These are phyloP conservation scores for Vigna trinervia DNA, from an alignment of 306 rosid species.

Conservation along the genomic window DNA sequence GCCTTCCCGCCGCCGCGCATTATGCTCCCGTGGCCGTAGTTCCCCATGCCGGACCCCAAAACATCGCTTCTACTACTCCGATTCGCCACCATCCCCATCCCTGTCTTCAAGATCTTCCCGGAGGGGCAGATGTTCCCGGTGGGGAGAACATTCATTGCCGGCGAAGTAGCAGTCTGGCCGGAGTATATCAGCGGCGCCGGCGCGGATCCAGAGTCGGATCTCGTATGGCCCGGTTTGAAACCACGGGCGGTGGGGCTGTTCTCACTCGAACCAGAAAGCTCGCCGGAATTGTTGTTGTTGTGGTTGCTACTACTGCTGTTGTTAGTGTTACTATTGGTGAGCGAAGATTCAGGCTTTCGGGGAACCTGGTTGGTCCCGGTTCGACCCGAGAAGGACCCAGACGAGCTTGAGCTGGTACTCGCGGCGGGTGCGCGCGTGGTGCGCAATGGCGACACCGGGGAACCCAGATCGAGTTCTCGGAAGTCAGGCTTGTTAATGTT, in stretches of 20 bases:
- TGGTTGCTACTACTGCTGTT: slow-evolving; percentile 25
- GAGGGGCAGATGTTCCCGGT: slow-evolving; percentile 95
- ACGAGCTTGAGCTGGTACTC: slow-evolving; percentile 88
- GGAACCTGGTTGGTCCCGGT: slow-evolving; percentile 51
- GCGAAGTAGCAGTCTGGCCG: slow-evolving; percentile 73
- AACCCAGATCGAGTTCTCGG: slow-evolving; percentile 92
- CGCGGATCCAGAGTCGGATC: slow-evolving; percentile 72
- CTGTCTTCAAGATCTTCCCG: slow-evolving; percentile 71
- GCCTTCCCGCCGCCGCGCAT: slow-evolving; percentile 73
- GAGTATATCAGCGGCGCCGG: slow-evolving; percentile 57
- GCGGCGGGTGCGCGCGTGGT: slow-evolving; percentile 61
- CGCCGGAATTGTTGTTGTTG: slow-evolving; percentile 77
- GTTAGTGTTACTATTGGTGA: not conserved
- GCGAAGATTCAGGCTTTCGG: slow-evolving; percentile 61
- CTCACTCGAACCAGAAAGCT: slow-evolving; percentile 88
- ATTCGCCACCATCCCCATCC: slow-evolving; percentile 64
- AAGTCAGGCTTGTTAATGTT: slow-evolving; percentile 85
- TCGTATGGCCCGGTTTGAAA: slow-evolving; percentile 60
- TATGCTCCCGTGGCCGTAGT: slow-evolving; percentile 95
- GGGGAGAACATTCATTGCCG: slow-evolving; percentile 71
- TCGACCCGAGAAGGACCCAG: slow-evolving; percentile 87
- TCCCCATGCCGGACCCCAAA: slow-evolving; percentile 78
- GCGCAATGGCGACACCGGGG: slow-evolving; percentile 91
- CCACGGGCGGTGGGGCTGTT: slow-evolving; percentile 69
- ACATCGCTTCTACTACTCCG: slow-evolving; percentile 70